A percentile compares a stretch with the other conserved stretches of the same genome.
Evolutionary conservation across 2,329 filamentous ascomycete genomes (phyloP).

Genomic region (Bipolaris victoriae): DNA sequence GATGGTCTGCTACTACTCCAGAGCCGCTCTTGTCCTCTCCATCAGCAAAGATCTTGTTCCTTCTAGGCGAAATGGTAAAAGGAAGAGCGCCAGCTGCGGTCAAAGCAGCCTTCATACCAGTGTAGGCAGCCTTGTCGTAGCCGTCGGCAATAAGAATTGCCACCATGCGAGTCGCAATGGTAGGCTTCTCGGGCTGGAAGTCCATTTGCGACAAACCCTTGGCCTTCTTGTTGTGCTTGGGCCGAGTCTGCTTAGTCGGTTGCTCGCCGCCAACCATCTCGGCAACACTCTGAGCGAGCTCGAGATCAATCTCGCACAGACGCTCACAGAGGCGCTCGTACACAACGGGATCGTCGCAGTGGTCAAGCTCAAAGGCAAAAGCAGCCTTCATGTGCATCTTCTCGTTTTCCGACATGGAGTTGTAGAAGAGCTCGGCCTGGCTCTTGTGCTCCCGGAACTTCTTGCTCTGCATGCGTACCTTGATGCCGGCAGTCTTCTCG

Average conservation of each 20-base stretch:
- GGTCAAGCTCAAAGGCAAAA: conserved; percentile 75
- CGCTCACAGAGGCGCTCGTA: conserved; percentile 73
- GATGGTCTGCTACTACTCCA: conserved; percentile 72
- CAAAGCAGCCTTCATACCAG: conserved; percentile 68
- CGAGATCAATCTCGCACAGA: conserved; percentile 73
- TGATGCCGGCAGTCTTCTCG: conserved; percentile 70
- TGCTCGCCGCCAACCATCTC: conserved; percentile 70
- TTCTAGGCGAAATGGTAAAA: conserved; percentile 73
- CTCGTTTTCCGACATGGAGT: conserved; percentile 72
- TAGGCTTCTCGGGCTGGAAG: conserved; percentile 66
- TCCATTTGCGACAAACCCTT: conserved; percentile 73
- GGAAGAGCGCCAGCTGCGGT: conserved; percentile 68
- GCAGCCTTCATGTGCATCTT: conserved; percentile 67
- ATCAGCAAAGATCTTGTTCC: conserved; percentile 68
- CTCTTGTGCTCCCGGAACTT: conserved; percentile 81
- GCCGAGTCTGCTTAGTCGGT: conserved; percentile 59
- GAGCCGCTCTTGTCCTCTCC: conserved; percentile 60
- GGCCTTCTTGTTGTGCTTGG: conserved; percentile 72
- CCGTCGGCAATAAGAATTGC: conserved; percentile 80
- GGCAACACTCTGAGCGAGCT: conserved; percentile 71
- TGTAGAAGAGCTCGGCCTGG: conserved; percentile 84
- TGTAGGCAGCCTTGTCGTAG: conserved; percentile 71
- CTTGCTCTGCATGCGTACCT: conserved; percentile 68
- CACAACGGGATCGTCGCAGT: conserved; percentile 79
- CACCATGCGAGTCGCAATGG: conserved; percentile 72